Evolutionary conservation across 2,329 filamentous ascomycete species (phyloP), one percentile per base, ranked within the genome.

Genomic region (Sclerotinia minor): DNA sequence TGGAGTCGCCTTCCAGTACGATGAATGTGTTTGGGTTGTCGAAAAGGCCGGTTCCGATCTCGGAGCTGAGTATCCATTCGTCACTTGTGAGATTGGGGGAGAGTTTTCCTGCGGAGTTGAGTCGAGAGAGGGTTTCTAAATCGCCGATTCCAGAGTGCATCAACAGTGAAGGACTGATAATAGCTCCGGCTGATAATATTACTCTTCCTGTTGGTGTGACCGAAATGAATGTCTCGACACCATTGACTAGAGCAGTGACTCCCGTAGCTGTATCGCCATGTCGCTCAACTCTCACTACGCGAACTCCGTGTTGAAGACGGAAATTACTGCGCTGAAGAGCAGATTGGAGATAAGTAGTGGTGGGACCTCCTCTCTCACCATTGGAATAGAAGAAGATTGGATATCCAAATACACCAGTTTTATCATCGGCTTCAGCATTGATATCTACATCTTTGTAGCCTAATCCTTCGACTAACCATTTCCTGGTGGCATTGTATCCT

Each of bases 1-100:
- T 74, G 3, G 75, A 70, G 1, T 81, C 78, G 4, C 76, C 76
- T 1, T 78, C 78, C 1, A 85, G 77, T 71, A 83, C 80, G 73
- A 85, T 82, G 69, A 82, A 84, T 1, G 83, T 85, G 69, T 85
- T 85, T 6, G 84, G 83, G 72, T 85, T 86, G 72, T 85, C 83
- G 70, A 84, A 86, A 38, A 85, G 80, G 45, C 81, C 80, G 19
- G 79, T 76, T 54, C 84, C 84, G 5, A 86, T 80, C 5, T 79
- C 77, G 0, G 78, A 78, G 72, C 83, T 83, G 73, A 82, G 80
- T 68, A 86, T 79, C 83, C 83, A 85, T 29, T 71, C 73, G 59
- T 73, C 73, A 1, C 75, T 68, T 0, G 75, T 70, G 11, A 79
- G 69, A 6, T 75, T 69, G 4, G 70, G 67, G 2, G 75, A 75